Conservation (phyloP, 305 asterid genomes). For the Fraxinus xanthoxyloides region DNA sequence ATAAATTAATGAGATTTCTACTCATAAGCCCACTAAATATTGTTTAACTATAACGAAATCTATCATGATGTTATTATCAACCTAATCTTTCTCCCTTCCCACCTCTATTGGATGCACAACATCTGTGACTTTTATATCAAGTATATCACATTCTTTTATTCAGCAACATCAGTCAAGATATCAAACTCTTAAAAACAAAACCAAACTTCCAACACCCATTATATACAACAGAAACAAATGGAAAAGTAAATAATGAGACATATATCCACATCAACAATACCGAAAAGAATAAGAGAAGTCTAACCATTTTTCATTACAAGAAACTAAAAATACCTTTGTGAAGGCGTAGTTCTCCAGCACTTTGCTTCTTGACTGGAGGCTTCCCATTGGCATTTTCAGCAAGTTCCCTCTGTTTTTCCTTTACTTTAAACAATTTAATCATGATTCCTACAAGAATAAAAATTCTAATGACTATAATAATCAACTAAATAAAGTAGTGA, state of each 20-base stretch:
- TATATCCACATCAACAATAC: neutral
- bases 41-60: neutral
- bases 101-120: neutral
- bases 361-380: slow-evolving; percentile 84
- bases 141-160: neutral
- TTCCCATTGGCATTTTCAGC: slow-evolving; percentile 85
- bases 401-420: slow-evolving; percentile 84
- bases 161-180: slow-evolving; percentile 8
- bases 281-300: neutral
- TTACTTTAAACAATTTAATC: slow-evolving; percentile 91
- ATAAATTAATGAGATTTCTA: neutral
- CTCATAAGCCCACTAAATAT: neutral
- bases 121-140: slow-evolving; percentile 9
- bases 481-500: neutral
- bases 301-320: slow-evolving; percentile 4
- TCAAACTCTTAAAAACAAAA: neutral
- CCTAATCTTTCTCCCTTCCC: neutral
- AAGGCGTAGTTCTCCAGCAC: slow-evolving; percentile 98
- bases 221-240: neutral
- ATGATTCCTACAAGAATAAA: slow-evolving; percentile 46
- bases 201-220: neutral
- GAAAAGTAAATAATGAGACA: neutral
- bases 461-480: slow-evolving; percentile 11
- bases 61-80: neutral
- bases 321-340: slow-evolving; percentile 66